Evolutionary conservation across 1,284 basidiomycete genomes (phyloP).

Genomic region (Fomitopsis pinicola): DNA sequence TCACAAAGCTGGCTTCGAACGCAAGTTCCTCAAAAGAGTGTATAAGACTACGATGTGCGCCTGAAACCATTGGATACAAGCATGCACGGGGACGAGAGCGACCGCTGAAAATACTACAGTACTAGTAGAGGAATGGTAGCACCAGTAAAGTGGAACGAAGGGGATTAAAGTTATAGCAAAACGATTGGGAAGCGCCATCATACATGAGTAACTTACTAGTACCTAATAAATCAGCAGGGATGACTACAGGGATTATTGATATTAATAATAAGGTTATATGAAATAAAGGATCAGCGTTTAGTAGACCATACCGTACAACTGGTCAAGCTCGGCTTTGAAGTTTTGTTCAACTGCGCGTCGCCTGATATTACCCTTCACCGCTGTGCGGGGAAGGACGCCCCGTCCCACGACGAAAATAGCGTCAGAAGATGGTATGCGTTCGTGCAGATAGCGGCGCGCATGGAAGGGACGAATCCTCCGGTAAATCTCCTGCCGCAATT

Average conservation of each 20-base stretch:
- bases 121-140: too few relatives aligned
- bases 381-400: slow-evolving; percentile 56
- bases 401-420: slow-evolving; percentile 54
- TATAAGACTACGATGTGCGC: too few relatives aligned
- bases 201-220: background rate
- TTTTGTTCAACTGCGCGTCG: slow-evolving; percentile 58
- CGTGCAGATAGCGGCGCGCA: slow-evolving; percentile 61
- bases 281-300: slow-evolving; percentile 4
- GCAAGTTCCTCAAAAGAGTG: too few relatives aligned
- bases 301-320: slow-evolving; percentile 34
- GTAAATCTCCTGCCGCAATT: slow-evolving; percentile 58
- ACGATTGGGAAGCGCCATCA: background rate
- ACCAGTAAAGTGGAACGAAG: too few relatives aligned
- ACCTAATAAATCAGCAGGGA: background rate
- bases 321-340: slow-evolving; percentile 49
- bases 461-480: slow-evolving; percentile 64
- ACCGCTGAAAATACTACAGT: too few relatives aligned
- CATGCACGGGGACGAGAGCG: too few relatives aligned
- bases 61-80: too few relatives aligned
- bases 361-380: slow-evolving; percentile 67
- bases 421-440: slow-evolving; percentile 51
- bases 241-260: background rate
- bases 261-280: background rate
- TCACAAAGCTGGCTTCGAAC: too few relatives aligned
- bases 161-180: background rate